These are phyloP conservation scores for Cytidiella melzeri DNA, from an alignment of 768 basidiomycete species.

Conservation along the genomic window DNA sequence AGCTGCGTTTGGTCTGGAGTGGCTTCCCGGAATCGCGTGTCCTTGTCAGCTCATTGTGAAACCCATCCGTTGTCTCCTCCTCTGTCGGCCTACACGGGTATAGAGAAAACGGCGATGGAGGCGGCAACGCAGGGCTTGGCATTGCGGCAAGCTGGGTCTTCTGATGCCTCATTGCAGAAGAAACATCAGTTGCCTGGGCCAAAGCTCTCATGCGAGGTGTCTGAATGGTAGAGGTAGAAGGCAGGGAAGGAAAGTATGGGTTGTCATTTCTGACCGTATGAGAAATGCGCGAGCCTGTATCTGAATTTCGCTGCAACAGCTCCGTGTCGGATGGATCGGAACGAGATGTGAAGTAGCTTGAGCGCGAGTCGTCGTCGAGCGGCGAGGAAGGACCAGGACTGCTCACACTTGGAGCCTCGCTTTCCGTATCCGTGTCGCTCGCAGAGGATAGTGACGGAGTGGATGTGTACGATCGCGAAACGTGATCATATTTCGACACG, in stretches of 20 bases:
- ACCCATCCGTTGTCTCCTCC: too few relatives aligned
- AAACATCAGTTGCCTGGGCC: too few relatives aligned
- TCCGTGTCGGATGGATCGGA: too few relatives aligned
- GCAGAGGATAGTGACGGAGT: constrained; percentile 16
- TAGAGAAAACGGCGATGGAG: constrained; percentile 24
- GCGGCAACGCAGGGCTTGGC: constrained; percentile 21
- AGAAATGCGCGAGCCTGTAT: too few relatives aligned
- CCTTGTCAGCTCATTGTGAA: too few relatives aligned
- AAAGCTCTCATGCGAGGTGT: not conserved
- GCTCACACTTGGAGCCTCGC: constrained; percentile 19
- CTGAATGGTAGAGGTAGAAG: constrained; percentile 3
- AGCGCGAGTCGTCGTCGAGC: constrained; percentile 13
- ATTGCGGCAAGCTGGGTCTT: constrained; percentile 21
- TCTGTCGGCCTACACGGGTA: constrained; percentile 13
- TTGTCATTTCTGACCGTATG: constrained; percentile 4
- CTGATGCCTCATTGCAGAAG: constrained; percentile 5
- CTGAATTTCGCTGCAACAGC: too few relatives aligned
- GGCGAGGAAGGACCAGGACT: constrained; percentile 13
- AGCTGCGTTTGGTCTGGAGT: constrained; percentile 1
- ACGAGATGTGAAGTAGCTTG: too few relatives aligned
- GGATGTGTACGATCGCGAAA: constrained; percentile 8
- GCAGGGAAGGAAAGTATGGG: constrained; percentile 20
- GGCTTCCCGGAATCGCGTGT: not conserved
- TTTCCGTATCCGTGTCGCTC: constrained; percentile 23
- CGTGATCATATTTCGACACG: not conserved